These are phyloP conservation scores for Solanum boliviense DNA, from an alignment of 257 asterid genomes.

Conservation along the genomic window DNA sequence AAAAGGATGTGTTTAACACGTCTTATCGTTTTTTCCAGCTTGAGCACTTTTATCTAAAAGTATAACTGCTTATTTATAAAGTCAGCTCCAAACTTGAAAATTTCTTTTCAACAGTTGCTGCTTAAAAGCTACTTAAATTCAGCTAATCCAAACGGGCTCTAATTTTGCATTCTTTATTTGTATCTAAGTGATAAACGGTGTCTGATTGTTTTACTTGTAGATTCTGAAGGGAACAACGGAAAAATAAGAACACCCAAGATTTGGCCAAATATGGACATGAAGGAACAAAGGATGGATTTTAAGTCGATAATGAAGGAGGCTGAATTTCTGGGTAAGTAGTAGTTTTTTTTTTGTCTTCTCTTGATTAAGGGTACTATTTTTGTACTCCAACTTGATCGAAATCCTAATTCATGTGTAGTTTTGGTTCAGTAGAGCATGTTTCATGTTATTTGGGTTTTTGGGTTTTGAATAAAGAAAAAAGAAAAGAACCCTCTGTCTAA, in stretches of 20 bases:
- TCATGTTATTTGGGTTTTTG: background rate
- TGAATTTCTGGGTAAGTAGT: slow-evolving; percentile 36
- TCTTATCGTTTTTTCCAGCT: background rate
- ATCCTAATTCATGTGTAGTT: background rate
- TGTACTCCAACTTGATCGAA: background rate
- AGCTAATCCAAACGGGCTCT: background rate
- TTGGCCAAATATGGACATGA: slow-evolving; percentile 8
- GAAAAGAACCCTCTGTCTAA: background rate
- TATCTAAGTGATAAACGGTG: background rate
- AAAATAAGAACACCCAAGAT: background rate
- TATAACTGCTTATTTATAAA: background rate
- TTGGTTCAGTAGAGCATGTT: background rate
- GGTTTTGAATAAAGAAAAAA: background rate
- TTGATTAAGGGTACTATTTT: background rate
- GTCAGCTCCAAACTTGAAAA: background rate
- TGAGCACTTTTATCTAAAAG: background rate
- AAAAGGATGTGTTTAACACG: background rate
- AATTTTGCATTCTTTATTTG: background rate
- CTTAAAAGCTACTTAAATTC: background rate
- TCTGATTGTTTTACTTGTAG: background rate
- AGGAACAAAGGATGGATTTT: slow-evolving; percentile 32
- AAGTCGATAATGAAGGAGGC: slow-evolving; percentile 52
- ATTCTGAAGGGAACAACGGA: background rate
- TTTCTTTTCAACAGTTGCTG: background rate
- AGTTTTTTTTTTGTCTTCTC: background rate